Conservation (phyloP, 192 early-diverging fungal species). For the Linnemannia elongata region DNA sequence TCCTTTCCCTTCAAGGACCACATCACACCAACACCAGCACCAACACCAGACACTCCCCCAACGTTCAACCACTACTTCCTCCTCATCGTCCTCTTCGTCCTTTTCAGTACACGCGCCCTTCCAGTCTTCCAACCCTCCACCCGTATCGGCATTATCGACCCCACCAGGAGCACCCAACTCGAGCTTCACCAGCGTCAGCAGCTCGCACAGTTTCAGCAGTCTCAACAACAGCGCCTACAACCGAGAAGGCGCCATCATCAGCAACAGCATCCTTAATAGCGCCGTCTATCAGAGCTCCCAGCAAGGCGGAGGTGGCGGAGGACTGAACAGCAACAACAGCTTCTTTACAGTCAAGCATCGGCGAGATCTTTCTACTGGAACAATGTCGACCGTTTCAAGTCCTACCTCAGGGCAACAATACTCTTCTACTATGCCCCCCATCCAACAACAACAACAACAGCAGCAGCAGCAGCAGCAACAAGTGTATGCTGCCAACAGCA, state of each 20-base stretch:
- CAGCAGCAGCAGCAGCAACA: not conserved
- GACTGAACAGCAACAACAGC: slow-evolving; percentile 44
- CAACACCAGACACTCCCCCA: not conserved
- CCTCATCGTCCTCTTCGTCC: not conserved
- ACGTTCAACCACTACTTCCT: not conserved
- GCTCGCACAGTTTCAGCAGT: slow-evolving; percentile 29
- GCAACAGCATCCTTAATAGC: slow-evolving; percentile 52
- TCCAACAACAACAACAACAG: slow-evolving; percentile 20
- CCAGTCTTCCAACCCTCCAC: not conserved
- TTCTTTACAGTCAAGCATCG: slow-evolving; percentile 32
- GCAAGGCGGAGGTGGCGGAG: slow-evolving; percentile 14
- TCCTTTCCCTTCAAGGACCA: slow-evolving; percentile 14
- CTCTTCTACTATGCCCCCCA: not conserved
- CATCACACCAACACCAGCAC: slow-evolving; percentile 16
- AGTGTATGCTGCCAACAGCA: slow-evolving; percentile 1
- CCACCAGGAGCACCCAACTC: slow-evolving; percentile 21
- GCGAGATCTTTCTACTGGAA: slow-evolving; percentile 45
- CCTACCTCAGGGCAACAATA: slow-evolving; percentile 12
- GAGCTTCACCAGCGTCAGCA: slow-evolving; percentile 24
- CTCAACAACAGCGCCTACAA: slow-evolving; percentile 16
- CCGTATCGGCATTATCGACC: slow-evolving; percentile 8
- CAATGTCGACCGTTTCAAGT: slow-evolving; percentile 20
- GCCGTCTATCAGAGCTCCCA: slow-evolving; percentile 25
- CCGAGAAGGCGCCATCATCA: slow-evolving; percentile 38
- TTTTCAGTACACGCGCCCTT: not conserved